Conservation (phyloP, 2,329 filamentous ascomycete genomes). For the Aspergillus glaucus region DNA sequence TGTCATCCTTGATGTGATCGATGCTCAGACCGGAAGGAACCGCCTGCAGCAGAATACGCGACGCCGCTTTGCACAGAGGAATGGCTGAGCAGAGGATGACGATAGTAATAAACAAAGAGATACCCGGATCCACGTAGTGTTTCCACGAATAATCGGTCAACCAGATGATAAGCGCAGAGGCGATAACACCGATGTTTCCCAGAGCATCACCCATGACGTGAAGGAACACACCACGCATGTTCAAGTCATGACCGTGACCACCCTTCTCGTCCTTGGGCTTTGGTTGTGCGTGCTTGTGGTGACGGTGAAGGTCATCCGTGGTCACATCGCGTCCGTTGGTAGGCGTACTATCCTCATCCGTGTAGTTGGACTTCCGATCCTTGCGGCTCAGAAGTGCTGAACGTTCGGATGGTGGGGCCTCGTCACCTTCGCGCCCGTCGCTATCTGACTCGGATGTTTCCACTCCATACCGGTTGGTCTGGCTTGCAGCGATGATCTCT, state of each 20-base stretch:
- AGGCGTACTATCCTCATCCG: constrained; percentile 19
- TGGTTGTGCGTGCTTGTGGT: constrained; percentile 73
- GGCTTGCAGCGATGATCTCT: constrained; percentile 82
- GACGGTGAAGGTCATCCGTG: constrained; percentile 49
- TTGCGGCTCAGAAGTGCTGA: constrained; percentile 37
- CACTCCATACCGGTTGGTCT: constrained; percentile 52
- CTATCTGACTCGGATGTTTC: constrained; percentile 50
- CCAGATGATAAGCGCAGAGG: constrained; percentile 81
- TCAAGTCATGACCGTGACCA: constrained; percentile 57
- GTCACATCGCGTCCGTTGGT: constrained; percentile 7
- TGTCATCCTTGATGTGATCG: constrained; percentile 87
- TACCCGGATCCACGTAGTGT: constrained; percentile 82
- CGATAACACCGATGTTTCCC: constrained; percentile 44
- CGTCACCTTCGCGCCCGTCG: constrained; percentile 48
- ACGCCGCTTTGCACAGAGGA: constrained; percentile 47
- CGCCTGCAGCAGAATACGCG: constrained; percentile 84
- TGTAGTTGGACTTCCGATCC: constrained; percentile 31
- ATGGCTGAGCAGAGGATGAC: constrained; percentile 54
- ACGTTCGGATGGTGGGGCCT: constrained; percentile 43
- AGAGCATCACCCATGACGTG: constrained; percentile 51
- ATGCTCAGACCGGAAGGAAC: constrained; percentile 84
- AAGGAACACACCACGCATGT: constrained; percentile 74
- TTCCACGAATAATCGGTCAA: constrained; percentile 73
- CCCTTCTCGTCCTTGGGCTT: constrained; percentile 56
- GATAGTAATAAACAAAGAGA: constrained; percentile 88